Percentiles rank a stretch among this genome's conserved stretches.
Evolutionary conservation across 495 filamentous ascomycete species (phyloP).

Genomic region (Hypoxylon fragiforme): DNA sequence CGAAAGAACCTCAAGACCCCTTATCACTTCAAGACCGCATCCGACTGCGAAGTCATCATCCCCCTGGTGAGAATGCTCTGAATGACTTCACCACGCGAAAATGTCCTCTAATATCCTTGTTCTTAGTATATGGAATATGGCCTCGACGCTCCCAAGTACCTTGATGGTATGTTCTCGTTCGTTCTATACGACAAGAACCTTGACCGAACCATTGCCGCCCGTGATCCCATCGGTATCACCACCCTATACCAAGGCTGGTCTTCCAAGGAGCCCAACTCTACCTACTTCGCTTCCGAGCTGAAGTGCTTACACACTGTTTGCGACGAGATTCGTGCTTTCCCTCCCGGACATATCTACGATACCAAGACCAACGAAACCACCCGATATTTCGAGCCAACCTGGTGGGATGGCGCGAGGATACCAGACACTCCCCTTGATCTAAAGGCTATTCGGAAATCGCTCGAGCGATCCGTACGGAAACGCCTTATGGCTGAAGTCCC

Average conservation of each 20-base stretch:
- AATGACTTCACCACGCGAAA: constrained; percentile 10
- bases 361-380: constrained; percentile 79
- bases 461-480: constrained; percentile 93
- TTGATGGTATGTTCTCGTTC: constrained; percentile 99
- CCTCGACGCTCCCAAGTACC: constrained; percentile 87
- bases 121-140: constrained; percentile 86
- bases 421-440: constrained; percentile 81
- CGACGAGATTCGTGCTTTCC: constrained; percentile 92
- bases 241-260: constrained; percentile 95
- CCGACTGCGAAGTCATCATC: constrained; percentile 97
- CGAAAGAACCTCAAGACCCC: constrained; percentile 78
- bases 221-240: constrained; percentile 96
- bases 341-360: constrained; percentile 94
- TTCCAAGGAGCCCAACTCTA: constrained; percentile 75
- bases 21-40: constrained; percentile 96
- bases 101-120: background rate
- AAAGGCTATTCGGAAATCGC: constrained; percentile 72
- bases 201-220: constrained; percentile 88
- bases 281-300: constrained; percentile 95
- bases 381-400: constrained; percentile 86
- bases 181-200: constrained; percentile 92
- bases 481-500: constrained; percentile 98
- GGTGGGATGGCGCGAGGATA: constrained; percentile 83
- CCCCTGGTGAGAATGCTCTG: constrained; percentile 70
- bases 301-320: constrained; percentile 93